Base-by-base conservation (phyloP, 2,329 filamentous ascomycete genomes). In the Fusarium burgessii region DNA sequence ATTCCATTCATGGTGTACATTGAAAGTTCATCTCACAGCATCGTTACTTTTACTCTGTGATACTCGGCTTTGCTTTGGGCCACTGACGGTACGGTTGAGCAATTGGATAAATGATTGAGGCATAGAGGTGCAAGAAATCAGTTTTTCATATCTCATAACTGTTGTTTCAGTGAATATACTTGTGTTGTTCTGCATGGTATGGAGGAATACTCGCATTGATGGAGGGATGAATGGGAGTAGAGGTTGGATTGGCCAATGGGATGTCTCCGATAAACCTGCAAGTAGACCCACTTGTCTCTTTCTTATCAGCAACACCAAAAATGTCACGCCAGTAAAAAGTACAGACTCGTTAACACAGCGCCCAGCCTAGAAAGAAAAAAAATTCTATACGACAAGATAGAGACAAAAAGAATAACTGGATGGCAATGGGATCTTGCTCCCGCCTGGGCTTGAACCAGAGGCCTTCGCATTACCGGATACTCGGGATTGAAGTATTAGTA, bases 371-470 rank as follows among this genome's bases (percentile, higher is more conserved):
- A 14, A 8, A 4, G 7, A 14, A 15, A 20, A 23, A 23, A 23
- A 35, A 35, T 7, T 4, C 10, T 13, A 25, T 14, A 4, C 3
- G 14, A 25, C 7, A 25, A 25, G 9, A 25, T 25, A 7, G 18
- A 6, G 4, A 5, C 33, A 38, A 57, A 58, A 54, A 58, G 7
- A 33, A 10, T 2, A 52, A 52, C 45, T 58, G 55, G 35, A 27
- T 41, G 55, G 55, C 45, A n/a, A n/a, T 52, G 55, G 55, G 45
- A 58, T 20, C 23, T 23, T 58, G 45, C 55, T 58, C 45, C 55
- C 55, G 55, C 55, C 55, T 41, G 45, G 55, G 55, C 45, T 58
- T 58, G 45, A 58, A 52, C 55, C 55, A 40, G 45, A 58, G 55
- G 6, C 55, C 55, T 58, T 58, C 43, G 55, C 55, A 58, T 58